Base-by-base conservation (phyloP, 345 rosid genomes). In the Laguncularia racemosa region DNA sequence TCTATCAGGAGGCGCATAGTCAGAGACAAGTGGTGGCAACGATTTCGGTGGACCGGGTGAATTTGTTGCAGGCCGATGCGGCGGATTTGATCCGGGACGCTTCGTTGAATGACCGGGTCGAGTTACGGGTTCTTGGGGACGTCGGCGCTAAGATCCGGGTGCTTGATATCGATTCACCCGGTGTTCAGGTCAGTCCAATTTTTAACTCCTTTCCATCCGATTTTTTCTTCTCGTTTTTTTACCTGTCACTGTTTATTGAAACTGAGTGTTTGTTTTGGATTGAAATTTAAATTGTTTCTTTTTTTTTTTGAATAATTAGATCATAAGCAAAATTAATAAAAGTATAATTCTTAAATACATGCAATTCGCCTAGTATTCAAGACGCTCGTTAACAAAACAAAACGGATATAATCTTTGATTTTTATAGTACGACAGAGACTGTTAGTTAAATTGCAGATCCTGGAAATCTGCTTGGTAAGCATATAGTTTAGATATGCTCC, bases 91-190 rank as follows among this genome's bases (percentile, higher is more conserved):
- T 93, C 18, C 72, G 78, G 64, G 96, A 93, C 52, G 99, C 99
- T 38, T 82, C 97, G 0, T 68, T 89, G 54, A 91, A 88, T 62
- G 97, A 91, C 69, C 72, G 87, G 11, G 93, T 91, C 8, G 96
- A 91, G 72, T 84, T 92, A 54, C 67, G 84, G 52, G 83, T 92
- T 47, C 70, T 82, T 2, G 99, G 99, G 10, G 91, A 84, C 50
- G 88, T 93, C 50, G 84, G 91, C 16, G 99, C 97, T 19, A 89
- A 82, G 97, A 87, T 93, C 86, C 96, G 99, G 6, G 83, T 87
- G 67, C 64, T 93, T 63, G 72, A 75, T 64, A 77, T 93, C 54
- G 96, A 93, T 79, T 89, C 99, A n/a, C 99, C 99, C 0, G 91
- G 89, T 21, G 95, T 92, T 73, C 80, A 89, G 96, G 98, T 89